These are phyloP conservation scores for Fusarium sp. DNA, from an alignment of 2,329 filamentous ascomycete species.

Conservation along the genomic window DNA sequence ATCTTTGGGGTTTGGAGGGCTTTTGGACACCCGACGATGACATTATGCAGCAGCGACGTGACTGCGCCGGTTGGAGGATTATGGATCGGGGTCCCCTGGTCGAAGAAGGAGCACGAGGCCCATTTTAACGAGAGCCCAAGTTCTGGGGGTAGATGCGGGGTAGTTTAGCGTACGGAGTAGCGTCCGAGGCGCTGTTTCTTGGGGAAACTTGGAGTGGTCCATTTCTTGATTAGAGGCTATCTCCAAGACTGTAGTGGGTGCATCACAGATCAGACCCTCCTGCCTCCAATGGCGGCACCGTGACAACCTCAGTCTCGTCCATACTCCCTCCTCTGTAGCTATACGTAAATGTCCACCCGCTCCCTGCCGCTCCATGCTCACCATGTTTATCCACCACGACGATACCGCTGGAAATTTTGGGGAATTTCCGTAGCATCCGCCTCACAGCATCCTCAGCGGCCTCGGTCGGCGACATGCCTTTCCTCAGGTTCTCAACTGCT, in stretches of 20 bases:
- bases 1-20: neutral
- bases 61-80: neutral
- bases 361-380: slow-evolving; percentile 66
- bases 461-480: slow-evolving; percentile 62
- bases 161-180: slow-evolving; percentile 1
- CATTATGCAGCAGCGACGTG: neutral
- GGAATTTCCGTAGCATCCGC: slow-evolving; percentile 66
- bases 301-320: slow-evolving; percentile 62
- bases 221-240: neutral
- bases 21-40: neutral
- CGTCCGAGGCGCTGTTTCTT: slow-evolving; percentile 5
- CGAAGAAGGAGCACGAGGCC: neutral
- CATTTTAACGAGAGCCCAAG: neutral
- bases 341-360: slow-evolving; percentile 71
- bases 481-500: slow-evolving; percentile 68
- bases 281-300: slow-evolving; percentile 51
- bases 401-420: slow-evolving; percentile 63
- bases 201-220: neutral
- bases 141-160: neutral
- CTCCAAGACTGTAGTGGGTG: too few species aligned
- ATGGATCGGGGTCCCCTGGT: neutral
- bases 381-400: slow-evolving; percentile 67
- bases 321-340: slow-evolving; percentile 65
- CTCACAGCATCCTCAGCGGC: slow-evolving; percentile 67
- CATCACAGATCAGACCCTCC: slow-evolving; percentile 20